Conservation (phyloP, 768 basidiomycete genomes). For the Suillus weaverae region DNA sequence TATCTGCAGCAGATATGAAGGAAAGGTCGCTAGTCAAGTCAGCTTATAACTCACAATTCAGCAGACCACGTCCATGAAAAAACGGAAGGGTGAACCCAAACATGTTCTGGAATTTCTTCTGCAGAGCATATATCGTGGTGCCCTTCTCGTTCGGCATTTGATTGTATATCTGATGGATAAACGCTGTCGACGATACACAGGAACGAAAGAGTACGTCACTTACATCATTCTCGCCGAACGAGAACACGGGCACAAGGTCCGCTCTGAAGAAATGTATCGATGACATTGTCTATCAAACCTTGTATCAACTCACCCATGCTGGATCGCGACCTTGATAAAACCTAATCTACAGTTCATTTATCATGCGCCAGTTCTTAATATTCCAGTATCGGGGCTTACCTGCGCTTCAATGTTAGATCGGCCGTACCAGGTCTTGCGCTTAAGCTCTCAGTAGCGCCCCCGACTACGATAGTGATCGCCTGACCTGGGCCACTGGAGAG, state of each 20-base stretch:
- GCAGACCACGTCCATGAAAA: conserved; percentile 93
- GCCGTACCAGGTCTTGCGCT: conserved; percentile 97
- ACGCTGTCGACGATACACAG: background rate
- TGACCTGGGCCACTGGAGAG: conserved; percentile 57
- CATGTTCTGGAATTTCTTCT: conserved; percentile 86
- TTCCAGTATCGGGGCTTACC: conserved; percentile 40
- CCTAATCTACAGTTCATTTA: conserved; percentile 56
- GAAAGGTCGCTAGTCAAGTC: background rate
- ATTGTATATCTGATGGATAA: conserved; percentile 73
- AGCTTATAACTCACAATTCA: conserved; percentile 70
- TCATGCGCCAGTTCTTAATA: background rate
- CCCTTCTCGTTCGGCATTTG: conserved; percentile 97
- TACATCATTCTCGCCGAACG: conserved; percentile 98
- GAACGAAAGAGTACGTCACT: conserved; percentile 26
- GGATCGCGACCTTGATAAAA: conserved; percentile 93
- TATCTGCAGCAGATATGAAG: conserved; percentile 54
- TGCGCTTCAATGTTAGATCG: conserved; percentile 74
- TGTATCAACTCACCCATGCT: conserved; percentile 62
- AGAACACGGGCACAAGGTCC: conserved; percentile 95
- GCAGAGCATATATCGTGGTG: conserved; percentile 80
- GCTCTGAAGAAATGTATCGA: conserved; percentile 51
- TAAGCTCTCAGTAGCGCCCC: conserved; percentile 93
- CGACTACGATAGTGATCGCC: conserved; percentile 93
- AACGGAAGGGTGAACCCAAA: conserved; percentile 97
- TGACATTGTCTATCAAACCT: background rate